Evolutionary conservation across 2,329 filamentous ascomycete genomes (phyloP).

Genomic region (Apiospora hydei): DNA sequence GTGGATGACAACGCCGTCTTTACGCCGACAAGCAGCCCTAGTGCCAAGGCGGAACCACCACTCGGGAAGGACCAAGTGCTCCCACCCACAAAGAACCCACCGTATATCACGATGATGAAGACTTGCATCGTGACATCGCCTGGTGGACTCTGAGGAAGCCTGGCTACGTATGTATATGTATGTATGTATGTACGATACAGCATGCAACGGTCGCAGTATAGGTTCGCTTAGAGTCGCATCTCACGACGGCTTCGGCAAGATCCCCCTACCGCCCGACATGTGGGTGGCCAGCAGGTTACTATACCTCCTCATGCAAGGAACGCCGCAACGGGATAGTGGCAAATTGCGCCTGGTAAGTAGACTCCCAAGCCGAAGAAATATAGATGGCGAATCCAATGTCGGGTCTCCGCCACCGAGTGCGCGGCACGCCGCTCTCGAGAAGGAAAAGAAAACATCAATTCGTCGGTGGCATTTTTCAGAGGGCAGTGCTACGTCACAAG

Average conservation of each 20-base stretch:
- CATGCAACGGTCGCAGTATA: background rate
- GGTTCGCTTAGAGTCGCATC: background rate
- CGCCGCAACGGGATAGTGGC: background rate
- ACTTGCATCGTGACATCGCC: conserved; percentile 9
- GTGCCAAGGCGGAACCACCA: conserved; percentile 10
- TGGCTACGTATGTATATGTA: background rate
- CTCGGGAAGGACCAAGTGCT: conserved; percentile 8
- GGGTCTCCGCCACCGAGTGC: background rate
- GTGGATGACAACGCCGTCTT: conserved; percentile 21
- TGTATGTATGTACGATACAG: background rate
- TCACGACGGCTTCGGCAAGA: background rate
- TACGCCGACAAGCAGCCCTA: conserved; percentile 15
- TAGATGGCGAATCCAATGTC: background rate
- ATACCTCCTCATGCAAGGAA: conserved; percentile 3
- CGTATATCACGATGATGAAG: conserved; percentile 14
- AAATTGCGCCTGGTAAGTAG: background rate
- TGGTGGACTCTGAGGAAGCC: background rate
- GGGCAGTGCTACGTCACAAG: background rate
- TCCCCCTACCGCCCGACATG: background rate
- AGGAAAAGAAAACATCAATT: background rate
- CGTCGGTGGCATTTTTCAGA: background rate
- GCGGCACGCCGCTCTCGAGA: conserved; percentile 2
- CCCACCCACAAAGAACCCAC: background rate
- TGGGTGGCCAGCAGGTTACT: background rate
- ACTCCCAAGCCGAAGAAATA: background rate